Evolutionary conservation across 768 basidiomycete genomes (phyloP).

Genomic region (Tricholomella constricta): DNA sequence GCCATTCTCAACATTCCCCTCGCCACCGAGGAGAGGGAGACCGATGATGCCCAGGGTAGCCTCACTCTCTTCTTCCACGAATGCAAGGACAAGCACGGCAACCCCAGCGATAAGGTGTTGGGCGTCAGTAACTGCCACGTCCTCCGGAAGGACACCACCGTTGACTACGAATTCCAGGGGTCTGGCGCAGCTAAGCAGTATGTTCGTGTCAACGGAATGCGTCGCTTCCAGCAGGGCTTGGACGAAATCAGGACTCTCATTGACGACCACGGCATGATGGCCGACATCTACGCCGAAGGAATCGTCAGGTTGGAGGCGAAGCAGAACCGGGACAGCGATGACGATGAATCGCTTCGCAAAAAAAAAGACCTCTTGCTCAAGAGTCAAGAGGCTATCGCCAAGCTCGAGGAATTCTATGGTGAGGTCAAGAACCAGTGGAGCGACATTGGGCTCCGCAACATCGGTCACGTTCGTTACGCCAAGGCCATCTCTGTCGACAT

Average conservation of each 20-base stretch:
- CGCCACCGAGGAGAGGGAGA: conserved; percentile 18
- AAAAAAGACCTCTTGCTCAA: not conserved
- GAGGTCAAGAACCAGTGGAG: conserved; percentile 11
- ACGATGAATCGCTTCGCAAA: conserved; percentile 10
- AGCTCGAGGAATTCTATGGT: not conserved
- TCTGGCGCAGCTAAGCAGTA: conserved; percentile 25
- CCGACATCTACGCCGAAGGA: conserved; percentile 3
- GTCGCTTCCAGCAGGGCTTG: conserved; percentile 33
- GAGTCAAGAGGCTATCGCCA: conserved; percentile 3
- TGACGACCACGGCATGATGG: conserved; percentile 14
- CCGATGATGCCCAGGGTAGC: conserved; percentile 27
- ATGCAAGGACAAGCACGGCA: conserved; percentile 25
- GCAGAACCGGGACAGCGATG: conserved; percentile 17
- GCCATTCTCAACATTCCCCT: conserved; percentile 35
- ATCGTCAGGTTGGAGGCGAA: conserved; percentile 24
- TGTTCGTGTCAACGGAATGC: conserved; percentile 32
- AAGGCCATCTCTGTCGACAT: conserved; percentile 27
- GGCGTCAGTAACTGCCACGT: conserved; percentile 1
- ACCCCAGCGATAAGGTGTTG: conserved; percentile 27
- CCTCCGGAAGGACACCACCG: conserved; percentile 27
- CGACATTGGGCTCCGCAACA: conserved; percentile 17
- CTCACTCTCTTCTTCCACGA: conserved; percentile 26
- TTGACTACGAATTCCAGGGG: conserved; percentile 31
- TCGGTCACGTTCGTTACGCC: conserved; percentile 7
- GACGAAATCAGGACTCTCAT: conserved; percentile 30